Evolutionary conservation across 768 basidiomycete species (phyloP).

Genomic region (Filobasidium floriforme): DNA sequence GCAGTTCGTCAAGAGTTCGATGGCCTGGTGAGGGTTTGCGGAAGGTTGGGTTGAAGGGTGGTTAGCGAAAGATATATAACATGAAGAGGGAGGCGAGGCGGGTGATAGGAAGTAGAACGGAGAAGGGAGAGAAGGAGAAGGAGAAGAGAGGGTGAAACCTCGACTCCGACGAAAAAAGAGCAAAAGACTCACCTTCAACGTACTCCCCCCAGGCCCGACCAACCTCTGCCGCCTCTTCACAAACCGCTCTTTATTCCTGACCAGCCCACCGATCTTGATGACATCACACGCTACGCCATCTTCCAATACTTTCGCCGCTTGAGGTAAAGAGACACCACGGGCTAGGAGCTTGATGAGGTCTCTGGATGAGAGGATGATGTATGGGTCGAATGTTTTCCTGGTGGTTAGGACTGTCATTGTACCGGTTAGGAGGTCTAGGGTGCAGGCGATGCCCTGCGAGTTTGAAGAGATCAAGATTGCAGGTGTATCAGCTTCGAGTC

Average conservation of each 20-base stretch:
- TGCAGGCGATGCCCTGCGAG: constrained; percentile 72
- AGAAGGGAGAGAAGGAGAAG: constrained; percentile 2
- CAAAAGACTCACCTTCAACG: constrained; percentile 83
- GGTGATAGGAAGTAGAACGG: background rate
- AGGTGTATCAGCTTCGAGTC: no score
- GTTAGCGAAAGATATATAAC: background rate
- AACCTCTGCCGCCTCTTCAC: constrained; percentile 93
- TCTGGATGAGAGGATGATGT: constrained; percentile 88
- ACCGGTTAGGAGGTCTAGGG: constrained; percentile 88
- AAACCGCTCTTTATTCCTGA: constrained; percentile 91
- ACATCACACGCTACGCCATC: constrained; percentile 90
- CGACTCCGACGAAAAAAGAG: no score
- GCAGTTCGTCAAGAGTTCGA: constrained; percentile 89
- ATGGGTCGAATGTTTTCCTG: constrained; percentile 93
- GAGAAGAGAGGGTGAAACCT: background rate
- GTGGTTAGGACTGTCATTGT: constrained; percentile 97
- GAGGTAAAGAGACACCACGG: constrained; percentile 67
- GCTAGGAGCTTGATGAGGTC: constrained; percentile 93
- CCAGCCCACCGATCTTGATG: constrained; percentile 91
- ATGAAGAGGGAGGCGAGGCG: background rate
- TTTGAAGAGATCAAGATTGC: background rate
- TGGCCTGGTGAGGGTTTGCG: constrained; percentile 65
- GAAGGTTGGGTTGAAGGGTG: background rate
- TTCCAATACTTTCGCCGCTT: constrained; percentile 77
- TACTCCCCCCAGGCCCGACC: constrained; percentile 94